A percentile compares a stretch with the other conserved stretches of the same genome.
These are phyloP conservation scores for Oryza meridionalis DNA, from an alignment of 176 grass and related monocot genomes.

Conservation along the genomic window DNA sequence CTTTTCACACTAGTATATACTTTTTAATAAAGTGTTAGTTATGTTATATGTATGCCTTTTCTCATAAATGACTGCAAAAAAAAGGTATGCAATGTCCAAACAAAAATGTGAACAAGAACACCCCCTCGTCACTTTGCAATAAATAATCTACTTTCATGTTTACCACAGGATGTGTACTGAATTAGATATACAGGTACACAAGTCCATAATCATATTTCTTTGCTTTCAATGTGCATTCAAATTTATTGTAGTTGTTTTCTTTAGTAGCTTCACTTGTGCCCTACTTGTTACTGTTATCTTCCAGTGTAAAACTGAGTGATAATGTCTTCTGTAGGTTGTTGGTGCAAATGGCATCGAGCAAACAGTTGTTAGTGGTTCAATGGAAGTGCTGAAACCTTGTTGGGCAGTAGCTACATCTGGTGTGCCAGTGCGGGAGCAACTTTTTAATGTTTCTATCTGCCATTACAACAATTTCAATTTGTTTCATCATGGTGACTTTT, in stretches of 20 bases:
- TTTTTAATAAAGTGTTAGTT: background rate
- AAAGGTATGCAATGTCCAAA: background rate
- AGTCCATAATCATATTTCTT: background rate
- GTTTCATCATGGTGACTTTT: constrained; percentile 87
- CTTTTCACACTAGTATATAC: background rate
- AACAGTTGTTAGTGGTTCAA: constrained; percentile 85
- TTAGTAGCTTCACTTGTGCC: background rate
- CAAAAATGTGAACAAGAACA: background rate
- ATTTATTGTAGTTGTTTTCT: background rate
- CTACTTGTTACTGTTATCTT: background rate
- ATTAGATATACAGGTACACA: constrained; percentile 9
- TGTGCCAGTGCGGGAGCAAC: constrained; percentile 84
- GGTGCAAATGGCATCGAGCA: constrained; percentile 83
- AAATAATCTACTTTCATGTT: constrained; percentile 17
- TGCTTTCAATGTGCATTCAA: background rate
- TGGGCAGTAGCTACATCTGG: constrained; percentile 98
- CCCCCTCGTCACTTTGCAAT: background rate
- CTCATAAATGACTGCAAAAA: background rate
- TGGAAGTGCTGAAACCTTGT: constrained; percentile 91
- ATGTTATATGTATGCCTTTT: constrained; percentile 11
- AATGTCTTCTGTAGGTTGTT: constrained; percentile 63
- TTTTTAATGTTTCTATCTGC: constrained; percentile 97
- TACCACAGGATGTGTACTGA: background rate
- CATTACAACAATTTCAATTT: constrained; percentile 82
- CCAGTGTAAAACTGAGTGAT: background rate